phyloP scores from a whole-genome alignment of 495 filamentous ascomycete genomes.

The Emericellopsis terricola region DNA sequence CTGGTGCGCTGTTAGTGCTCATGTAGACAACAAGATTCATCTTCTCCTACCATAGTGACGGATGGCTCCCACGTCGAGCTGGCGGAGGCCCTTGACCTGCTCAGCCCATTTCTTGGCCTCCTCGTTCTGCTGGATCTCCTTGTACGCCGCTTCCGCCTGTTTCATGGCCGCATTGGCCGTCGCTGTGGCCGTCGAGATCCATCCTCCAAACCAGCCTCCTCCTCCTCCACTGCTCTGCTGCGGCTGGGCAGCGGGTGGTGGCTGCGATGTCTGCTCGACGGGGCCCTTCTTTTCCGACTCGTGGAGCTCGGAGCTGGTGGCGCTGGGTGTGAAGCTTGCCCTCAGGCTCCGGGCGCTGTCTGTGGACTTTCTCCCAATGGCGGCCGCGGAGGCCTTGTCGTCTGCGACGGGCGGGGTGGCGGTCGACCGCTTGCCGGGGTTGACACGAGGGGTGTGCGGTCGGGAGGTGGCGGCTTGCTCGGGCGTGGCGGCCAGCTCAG shows the following conservation, averaged over 20 bases:
- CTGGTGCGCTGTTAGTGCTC: constrained; percentile 24
- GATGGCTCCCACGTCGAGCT: constrained; percentile 60
- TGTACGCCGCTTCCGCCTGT: constrained; percentile 82
- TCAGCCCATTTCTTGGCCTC: constrained; percentile 93
- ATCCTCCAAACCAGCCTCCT: constrained; percentile 89
- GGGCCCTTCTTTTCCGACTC: constrained; percentile 30
- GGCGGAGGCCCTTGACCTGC: constrained; percentile 57
- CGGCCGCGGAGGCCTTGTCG: constrained; percentile 15
- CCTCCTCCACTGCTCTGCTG: constrained; percentile 6
- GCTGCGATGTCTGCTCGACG: too few species aligned
- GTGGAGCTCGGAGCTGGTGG: constrained; percentile 29
- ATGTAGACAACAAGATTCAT: constrained; percentile 2
- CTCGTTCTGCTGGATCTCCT: constrained; percentile 90
- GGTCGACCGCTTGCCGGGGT: constrained; percentile 31
- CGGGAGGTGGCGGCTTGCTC: constrained; percentile 35
- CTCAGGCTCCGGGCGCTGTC: constrained; percentile 56
- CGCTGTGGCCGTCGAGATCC: constrained; percentile 79
- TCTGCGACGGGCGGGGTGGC: constrained; percentile 40
- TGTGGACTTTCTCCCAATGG: constrained; percentile 42
- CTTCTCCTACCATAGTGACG: constrained; percentile 51
- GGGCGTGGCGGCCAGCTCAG: constrained; percentile 39
- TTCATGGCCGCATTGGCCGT: constrained; percentile 72
- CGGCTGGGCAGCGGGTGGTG: constrained; percentile 15
- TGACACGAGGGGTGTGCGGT: constrained; percentile 67
- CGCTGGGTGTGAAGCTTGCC: constrained; percentile 34